A percentile compares a stretch with the other conserved stretches of the same genome.
Evolutionary conservation across 148 eudicot genomes (phyloP).

Genomic region (Spergularia bocconei): DNA sequence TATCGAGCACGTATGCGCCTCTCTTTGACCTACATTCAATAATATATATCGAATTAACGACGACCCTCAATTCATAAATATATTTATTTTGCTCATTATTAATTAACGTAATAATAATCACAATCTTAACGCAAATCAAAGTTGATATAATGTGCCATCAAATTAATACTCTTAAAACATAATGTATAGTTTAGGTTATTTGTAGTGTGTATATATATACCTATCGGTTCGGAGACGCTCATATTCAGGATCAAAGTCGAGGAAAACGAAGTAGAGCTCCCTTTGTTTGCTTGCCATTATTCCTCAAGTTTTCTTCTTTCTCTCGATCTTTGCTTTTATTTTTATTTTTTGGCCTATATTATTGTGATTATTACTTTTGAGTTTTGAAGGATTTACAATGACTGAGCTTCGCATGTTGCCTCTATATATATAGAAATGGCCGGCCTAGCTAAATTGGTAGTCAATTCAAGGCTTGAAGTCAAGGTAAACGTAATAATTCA

Average conservation of each 20-base stretch:
- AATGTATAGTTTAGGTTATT: neutral
- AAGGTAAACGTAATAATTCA: conserved; percentile 13
- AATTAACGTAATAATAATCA: too few species aligned
- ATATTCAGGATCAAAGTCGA: conserved; percentile 86
- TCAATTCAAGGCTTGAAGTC: conserved; percentile 9
- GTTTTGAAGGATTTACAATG: conserved; percentile 15
- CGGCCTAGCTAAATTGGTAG: neutral
- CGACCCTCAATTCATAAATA: too few species aligned
- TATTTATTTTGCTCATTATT: too few species aligned
- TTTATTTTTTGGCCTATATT: neutral
- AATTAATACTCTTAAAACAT: too few species aligned
- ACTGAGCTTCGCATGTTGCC: conserved; percentile 24
- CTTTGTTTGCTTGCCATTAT: conserved; percentile 41
- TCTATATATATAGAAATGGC: conserved; percentile 24
- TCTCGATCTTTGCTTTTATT: neutral
- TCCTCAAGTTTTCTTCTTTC: neutral
- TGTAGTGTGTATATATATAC: conserved; percentile 22
- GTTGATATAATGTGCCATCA: too few species aligned
- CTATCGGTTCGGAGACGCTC: conserved; percentile 69
- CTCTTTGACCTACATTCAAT: conserved; percentile 44
- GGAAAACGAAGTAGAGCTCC: conserved; percentile 69
- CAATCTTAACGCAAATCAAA: too few species aligned
- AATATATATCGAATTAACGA: neutral
- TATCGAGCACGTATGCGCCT: conserved; percentile 65
- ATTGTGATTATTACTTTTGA: neutral